Evolutionary conservation across 495 filamentous ascomycete species (phyloP).

Genomic region (Penicillium simplicissimum): DNA sequence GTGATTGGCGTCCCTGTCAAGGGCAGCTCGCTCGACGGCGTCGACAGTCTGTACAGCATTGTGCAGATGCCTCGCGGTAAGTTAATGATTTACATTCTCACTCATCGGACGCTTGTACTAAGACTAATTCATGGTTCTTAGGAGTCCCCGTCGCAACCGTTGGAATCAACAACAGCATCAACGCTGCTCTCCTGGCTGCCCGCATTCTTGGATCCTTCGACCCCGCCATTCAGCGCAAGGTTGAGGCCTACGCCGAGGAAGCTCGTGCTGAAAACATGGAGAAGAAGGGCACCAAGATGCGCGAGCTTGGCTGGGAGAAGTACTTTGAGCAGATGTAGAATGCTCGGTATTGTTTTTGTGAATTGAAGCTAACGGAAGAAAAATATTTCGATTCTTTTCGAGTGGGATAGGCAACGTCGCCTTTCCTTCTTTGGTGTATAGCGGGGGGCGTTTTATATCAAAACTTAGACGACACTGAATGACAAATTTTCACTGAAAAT

Average conservation of each 20-base stretch:
- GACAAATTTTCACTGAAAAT: slow-evolving; percentile 6
- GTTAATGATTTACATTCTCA: slow-evolving; percentile 9
- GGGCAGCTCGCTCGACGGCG: slow-evolving; percentile 80
- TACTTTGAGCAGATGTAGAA: slow-evolving; percentile 63
- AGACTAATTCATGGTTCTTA: slow-evolving; percentile 29
- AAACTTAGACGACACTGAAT: slow-evolving; percentile 31
- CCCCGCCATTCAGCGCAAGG: slow-evolving; percentile 55
- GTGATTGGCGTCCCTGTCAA: slow-evolving; percentile 93
- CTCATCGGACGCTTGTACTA: background rate
- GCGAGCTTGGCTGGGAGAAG: slow-evolving; percentile 64
- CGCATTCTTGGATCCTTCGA: slow-evolving; percentile 76
- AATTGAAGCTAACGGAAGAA: background rate
- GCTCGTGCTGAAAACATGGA: slow-evolving; percentile 67
- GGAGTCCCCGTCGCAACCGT: slow-evolving; percentile 87
- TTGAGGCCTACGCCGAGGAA: slow-evolving; percentile 68
- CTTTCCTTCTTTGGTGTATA: slow-evolving; percentile 14
- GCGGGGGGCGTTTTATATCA: slow-evolving; percentile 18
- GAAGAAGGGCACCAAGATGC: slow-evolving; percentile 47
- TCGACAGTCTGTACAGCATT: slow-evolving; percentile 87
- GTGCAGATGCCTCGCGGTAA: slow-evolving; percentile 84
- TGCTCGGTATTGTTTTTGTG: background rate
- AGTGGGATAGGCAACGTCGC: background rate
- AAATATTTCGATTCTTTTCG: slow-evolving; percentile 3
- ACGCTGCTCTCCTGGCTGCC: slow-evolving; percentile 86
- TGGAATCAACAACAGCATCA: slow-evolving; percentile 90